These are phyloP conservation scores for Russula lepida DNA, from an alignment of 768 basidiomycete species.

Conservation along the genomic window DNA sequence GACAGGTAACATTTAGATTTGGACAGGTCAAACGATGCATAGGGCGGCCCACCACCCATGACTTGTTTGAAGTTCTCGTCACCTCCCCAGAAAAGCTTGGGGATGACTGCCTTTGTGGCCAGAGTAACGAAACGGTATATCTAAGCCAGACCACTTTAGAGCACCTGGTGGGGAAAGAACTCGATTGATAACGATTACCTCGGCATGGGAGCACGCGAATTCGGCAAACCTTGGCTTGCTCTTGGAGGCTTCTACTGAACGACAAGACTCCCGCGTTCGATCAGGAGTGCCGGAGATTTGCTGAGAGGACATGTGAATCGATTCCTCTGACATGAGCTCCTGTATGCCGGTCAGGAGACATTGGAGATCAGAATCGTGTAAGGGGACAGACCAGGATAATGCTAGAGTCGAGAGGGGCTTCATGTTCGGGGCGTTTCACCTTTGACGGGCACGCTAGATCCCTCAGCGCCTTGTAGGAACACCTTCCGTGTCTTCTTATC, in stretches of 20 bases:
- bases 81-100: conserved; percentile 73
- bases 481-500: conserved; percentile 59
- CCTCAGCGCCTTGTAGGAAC: conserved; percentile 57
- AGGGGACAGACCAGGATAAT: conserved; percentile 47
- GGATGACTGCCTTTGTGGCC: conserved; percentile 63
- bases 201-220: conserved; percentile 55
- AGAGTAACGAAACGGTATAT: conserved; percentile 60
- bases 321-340: conserved; percentile 72
- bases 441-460: conserved; percentile 71
- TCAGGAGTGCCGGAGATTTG: conserved; percentile 30
- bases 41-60: conserved; percentile 36
- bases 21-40: background rate
- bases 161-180: background rate
- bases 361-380: background rate
- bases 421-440: conserved; percentile 35
- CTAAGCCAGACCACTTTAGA: conserved; percentile 30
- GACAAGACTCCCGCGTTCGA: conserved; percentile 44
- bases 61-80: conserved; percentile 52
- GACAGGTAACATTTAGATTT: background rate
- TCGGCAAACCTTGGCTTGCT: conserved; percentile 73
- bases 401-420: conserved; percentile 46
- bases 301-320: conserved; percentile 50
- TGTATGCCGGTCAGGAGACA: conserved; percentile 25
- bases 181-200: conserved; percentile 38
- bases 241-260: conserved; percentile 32